phyloP scores from a whole-genome alignment of 1,284 basidiomycete species.

The Phellopilus nigrolimitatus region DNA sequence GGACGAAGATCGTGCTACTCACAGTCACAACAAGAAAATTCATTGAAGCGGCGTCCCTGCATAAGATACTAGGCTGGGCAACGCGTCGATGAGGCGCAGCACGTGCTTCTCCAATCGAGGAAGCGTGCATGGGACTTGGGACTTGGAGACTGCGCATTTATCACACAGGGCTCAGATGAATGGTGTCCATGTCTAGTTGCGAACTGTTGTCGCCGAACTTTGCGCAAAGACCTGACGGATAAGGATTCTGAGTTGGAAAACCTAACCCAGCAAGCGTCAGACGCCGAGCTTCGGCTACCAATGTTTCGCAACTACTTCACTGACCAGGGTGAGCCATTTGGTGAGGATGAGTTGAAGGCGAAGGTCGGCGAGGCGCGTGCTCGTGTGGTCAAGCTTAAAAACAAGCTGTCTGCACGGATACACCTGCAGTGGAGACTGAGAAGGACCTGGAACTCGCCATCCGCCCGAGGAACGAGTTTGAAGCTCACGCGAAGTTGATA shows the following conservation, averaged over 20 bases:
- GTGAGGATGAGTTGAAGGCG: slow-evolving; percentile 60
- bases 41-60: slow-evolving; percentile 69
- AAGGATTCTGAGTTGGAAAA: slow-evolving; percentile 71
- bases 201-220: slow-evolving; percentile 66
- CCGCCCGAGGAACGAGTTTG: slow-evolving; percentile 67
- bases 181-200: slow-evolving; percentile 74
- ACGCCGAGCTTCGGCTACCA: slow-evolving; percentile 70
- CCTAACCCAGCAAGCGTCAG: slow-evolving; percentile 64
- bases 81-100: slow-evolving; percentile 65
- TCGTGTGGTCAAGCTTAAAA: slow-evolving; percentile 67
- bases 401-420: slow-evolving; percentile 65
- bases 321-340: slow-evolving; percentile 80
- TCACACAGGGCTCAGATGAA: slow-evolving; percentile 75
- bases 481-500: slow-evolving; percentile 61
- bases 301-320: slow-evolving; percentile 85
- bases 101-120: slow-evolving; percentile 68
- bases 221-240: slow-evolving; percentile 64
- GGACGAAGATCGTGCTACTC: slow-evolving; percentile 70
- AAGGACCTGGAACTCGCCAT: slow-evolving; percentile 61
- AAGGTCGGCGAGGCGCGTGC: slow-evolving; percentile 44
- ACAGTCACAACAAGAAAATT: slow-evolving; percentile 77
- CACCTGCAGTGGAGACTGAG: slow-evolving; percentile 68
- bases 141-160: slow-evolving; percentile 68
- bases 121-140: slow-evolving; percentile 55
- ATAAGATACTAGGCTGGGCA: slow-evolving; percentile 74